Evolutionary conservation across 177 flowering plant species (phyloP), one percentile per base, ranked within the genome.

Genomic region (Tripterygium wilfordii): DNA sequence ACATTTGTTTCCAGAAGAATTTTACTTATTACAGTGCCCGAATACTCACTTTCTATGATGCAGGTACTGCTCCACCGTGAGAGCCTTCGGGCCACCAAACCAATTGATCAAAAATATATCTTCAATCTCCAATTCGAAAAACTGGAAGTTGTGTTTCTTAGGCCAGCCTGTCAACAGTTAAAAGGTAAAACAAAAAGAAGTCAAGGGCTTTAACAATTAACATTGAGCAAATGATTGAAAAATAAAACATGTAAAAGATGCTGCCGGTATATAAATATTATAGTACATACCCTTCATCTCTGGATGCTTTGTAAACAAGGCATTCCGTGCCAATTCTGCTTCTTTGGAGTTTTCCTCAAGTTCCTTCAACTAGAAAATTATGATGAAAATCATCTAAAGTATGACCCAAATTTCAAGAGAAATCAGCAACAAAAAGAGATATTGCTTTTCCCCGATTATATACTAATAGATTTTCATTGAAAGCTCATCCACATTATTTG

Each of bases 41-140:
- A 1, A 24, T 43, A 80, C 94, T 85, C 65, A 83, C 91, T 56
- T 49, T 54, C 65, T 53, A n/a, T 53, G 49, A 13, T 70, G 70
- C 28, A 88, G 76, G 62, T 88, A 92, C 49, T 85, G 72, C 26
- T 76, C 85, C 57, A 80, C 55, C 1, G 98, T 70, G 23, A 88
- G 64, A 60, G 94, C 94, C 49, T 79, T 85, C 22, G 84, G 79
- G 46, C 96, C 96, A 44, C 98, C 96, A 53, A 72, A 92, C 88
- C 82, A 76, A 58, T 92, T 64, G 16, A 92, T 80, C 83, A 92
- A 21, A 60, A 92, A 92, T 42, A 92, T 60, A 42, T 86, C 60
- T 38, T 76, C 81, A 32, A 92, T 84, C 19, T 75, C 80, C 44
- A 92, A 58, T 54, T 69, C 88, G 83, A 66, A 92, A 61, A 88